These are phyloP conservation scores for Cutaneotrichosporon sp. DNA, from an alignment of 1,284 basidiomycete genomes.

Conservation along the genomic window DNA sequence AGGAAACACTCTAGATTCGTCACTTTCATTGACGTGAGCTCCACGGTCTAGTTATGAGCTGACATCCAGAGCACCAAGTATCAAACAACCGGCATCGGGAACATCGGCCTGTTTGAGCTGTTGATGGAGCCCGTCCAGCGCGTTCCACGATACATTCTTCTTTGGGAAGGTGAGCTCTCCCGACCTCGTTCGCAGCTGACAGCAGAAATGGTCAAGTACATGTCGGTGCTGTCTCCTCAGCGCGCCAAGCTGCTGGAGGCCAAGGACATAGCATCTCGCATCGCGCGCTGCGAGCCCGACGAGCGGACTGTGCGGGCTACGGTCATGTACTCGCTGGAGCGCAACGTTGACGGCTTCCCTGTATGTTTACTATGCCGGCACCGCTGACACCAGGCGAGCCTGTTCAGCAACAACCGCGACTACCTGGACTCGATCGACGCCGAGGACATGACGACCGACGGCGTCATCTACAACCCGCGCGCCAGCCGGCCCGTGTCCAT, in stretches of 20 bases:
- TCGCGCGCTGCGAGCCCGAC: constrained; percentile 90
- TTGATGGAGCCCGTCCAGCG: constrained; percentile 99
- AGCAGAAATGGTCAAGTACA: constrained; percentile 80
- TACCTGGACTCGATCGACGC: constrained; percentile 95
- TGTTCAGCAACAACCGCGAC: constrained; percentile 81
- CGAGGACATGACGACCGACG: constrained; percentile 71
- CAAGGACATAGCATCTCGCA: constrained; percentile 81
- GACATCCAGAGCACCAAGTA: constrained; percentile 77
- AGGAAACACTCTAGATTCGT: constrained; percentile 70
- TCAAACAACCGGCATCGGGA: constrained; percentile 74
- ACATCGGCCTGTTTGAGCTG: constrained; percentile 88
- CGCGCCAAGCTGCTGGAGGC: constrained; percentile 82
- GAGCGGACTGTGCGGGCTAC: constrained; percentile 87
- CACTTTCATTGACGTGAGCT: constrained; percentile 78
- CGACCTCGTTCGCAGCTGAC: constrained; percentile 1
- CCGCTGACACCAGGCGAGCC: constrained; percentile 57
- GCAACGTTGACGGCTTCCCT: constrained; percentile 89
- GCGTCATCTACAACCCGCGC: constrained; percentile 16
- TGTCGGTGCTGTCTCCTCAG: constrained; percentile 74
- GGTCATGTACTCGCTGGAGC: constrained; percentile 80
- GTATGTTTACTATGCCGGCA: constrained; percentile 41
- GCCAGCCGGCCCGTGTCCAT: constrained; percentile 31
- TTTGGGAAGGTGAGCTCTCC: constrained; percentile 66
- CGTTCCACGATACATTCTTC: constrained; percentile 90
- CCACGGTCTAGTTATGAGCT: background rate